phyloP scores from a whole-genome alignment of 2,329 filamentous ascomycete genomes.

The Colletotrichum euphorbiae region DNA sequence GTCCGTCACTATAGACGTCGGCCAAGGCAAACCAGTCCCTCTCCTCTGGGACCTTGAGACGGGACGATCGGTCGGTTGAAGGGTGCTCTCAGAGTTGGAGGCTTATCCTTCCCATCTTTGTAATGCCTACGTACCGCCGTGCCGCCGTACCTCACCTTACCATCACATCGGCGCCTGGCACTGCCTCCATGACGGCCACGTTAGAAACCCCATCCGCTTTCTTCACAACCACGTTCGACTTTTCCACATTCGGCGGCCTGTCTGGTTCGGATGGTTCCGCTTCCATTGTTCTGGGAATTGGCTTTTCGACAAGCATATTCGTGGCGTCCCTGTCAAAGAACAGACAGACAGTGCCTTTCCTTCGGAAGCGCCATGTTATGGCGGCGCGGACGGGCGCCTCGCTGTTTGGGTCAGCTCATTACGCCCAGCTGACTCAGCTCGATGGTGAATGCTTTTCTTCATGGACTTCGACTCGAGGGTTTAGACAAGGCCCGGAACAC shows the following conservation, averaged over 20 bases:
- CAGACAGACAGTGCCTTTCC: constrained; percentile 12
- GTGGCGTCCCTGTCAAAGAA: constrained; percentile 18
- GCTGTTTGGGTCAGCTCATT: not conserved
- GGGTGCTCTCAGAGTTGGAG: too few relatives aligned
- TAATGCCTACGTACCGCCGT: not conserved
- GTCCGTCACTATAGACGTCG: constrained; percentile 14
- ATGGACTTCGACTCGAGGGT: not conserved
- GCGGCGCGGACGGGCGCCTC: not conserved
- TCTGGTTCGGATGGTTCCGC: not conserved
- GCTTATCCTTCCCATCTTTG: too few relatives aligned
- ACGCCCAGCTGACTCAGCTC: constrained; percentile 22
- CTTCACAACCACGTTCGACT: constrained; percentile 23
- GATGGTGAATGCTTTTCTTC: constrained; percentile 13
- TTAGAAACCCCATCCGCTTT: not conserved
- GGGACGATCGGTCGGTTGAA: too few relatives aligned
- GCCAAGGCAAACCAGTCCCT: constrained; percentile 20
- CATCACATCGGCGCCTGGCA: not conserved
- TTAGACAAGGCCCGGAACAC: not conserved
- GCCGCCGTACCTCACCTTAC: not conserved
- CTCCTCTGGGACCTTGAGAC: too few relatives aligned
- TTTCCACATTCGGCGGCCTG: constrained; percentile 1
- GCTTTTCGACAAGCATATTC: constrained; percentile 13
- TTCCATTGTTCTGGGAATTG: constrained; percentile 8
- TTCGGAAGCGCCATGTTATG: not conserved
- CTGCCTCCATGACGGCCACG: not conserved